Base-by-base conservation (phyloP, 2,329 filamentous ascomycete genomes). In the Curvularia sp. region DNA sequence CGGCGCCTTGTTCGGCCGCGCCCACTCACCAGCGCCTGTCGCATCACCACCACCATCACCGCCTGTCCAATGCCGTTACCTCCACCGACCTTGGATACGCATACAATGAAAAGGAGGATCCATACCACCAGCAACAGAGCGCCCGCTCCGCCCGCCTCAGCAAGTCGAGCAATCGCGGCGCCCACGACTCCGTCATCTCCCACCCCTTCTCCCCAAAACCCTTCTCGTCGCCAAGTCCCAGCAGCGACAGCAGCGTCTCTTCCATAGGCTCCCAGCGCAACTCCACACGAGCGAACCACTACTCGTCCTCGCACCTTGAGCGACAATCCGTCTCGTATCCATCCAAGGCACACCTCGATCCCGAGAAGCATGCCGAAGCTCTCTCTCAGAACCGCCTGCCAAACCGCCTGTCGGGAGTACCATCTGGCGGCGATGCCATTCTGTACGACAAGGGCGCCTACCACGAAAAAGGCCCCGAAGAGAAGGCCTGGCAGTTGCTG, bases 401-500 rank as follows among this genome's bases (percentile, higher is more conserved):
- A 9, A 64, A 67, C 53, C 67, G 61, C 49, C 55, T 61, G 34
- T 70, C 66, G 54, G 54, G 49, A 25, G 66, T 66, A 3, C 65
- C 63, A 23, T 67, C 60, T 53, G 65, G 67, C 30, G 59, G 63
- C 10, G 64, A 68, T 55, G 64, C 62, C 10, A 63, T 66, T 7
- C 57, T 73, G 9, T 73, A 74, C 58, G 74, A 78, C 48, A 74
- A 77, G 30, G 70, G 68, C 60, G 73, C 78, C 30, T 77, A 76
- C 32, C 72, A 72, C 28, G 74, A 77, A 47, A 72, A 74, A 47
- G 60, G 74, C 5, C 76, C 80, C 23, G 77, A 81, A 59, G 71
- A 77, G 47, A 80, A 80, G 57, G 76, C 79, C n/a, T 69, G 80
- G 60, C 76, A 78, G 61, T 73, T 82, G 19, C 68, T 82, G 60